phyloP scores from a whole-genome alignment of 352 stramenopile species.

The Globisporangium barbulae region DNA sequence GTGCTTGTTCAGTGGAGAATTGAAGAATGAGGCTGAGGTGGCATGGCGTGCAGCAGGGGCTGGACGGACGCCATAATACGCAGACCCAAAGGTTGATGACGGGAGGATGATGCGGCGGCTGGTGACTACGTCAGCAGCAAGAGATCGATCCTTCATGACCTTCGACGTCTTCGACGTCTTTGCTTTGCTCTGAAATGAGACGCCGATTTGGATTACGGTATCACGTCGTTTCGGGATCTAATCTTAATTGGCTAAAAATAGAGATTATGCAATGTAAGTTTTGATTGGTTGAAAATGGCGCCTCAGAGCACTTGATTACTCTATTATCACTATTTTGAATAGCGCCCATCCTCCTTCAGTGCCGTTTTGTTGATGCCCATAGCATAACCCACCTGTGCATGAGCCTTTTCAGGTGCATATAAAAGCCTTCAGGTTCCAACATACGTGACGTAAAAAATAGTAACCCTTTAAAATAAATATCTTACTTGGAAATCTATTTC shows the following conservation, averaged over 20 bases:
- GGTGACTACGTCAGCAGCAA: neutral
- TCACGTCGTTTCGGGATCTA: neutral
- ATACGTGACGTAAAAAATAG: no score
- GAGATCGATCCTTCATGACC: neutral
- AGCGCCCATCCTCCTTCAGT: neutral
- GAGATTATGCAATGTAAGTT: neutral
- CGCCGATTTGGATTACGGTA: neutral
- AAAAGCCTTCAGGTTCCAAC: no score
- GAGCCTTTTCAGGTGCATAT: no score
- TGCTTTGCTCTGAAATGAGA: neutral
- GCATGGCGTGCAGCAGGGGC: neutral
- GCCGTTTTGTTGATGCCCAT: no score
- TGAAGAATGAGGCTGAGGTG: neutral
- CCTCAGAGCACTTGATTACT: neutral
- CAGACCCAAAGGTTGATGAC: neutral
- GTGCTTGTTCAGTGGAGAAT: slow-evolving; percentile 1
- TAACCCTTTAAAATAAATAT: no score
- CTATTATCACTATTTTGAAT: neutral
- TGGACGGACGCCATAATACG: neutral
- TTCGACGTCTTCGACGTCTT: neutral
- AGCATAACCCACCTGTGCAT: no score
- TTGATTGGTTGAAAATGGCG: neutral
- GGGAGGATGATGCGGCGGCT: neutral
- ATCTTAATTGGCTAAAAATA: neutral
- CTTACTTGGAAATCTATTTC: no score